A percentile compares a stretch with the other conserved stretches of the same genome.
These are phyloP conservation scores for bread wheat (Triticum aestivum) DNA, from an alignment of 176 grass and related monocot species.

Conservation along the genomic window IWGSC_CS_RefSeq_v2.1 NC_057805.1:466141637-466142136, in stretches of 20 bases:
- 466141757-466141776: not conserved
- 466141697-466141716: slow-evolving; percentile 28
- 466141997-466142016: slow-evolving; percentile 61
- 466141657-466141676: not conserved
- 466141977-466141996: slow-evolving; percentile 28
- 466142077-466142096: slow-evolving; percentile 36
- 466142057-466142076: slow-evolving; percentile 36
- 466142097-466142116: slow-evolving; percentile 51
- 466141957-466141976: slow-evolving; percentile 45
- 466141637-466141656: not conserved
- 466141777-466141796: not conserved
- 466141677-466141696: slow-evolving; percentile 45
- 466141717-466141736: no score
- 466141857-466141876: slow-evolving; percentile 36
- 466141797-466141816: not conserved
- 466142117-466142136: slow-evolving; percentile 55
- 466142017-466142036: slow-evolving; percentile 46
- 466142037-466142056: slow-evolving; percentile 41
- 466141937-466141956: slow-evolving; percentile 36
- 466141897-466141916: slow-evolving; percentile 44
- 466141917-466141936: slow-evolving; percentile 42
- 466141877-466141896: slow-evolving; percentile 9
- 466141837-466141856: slow-evolving; percentile 38
- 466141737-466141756: slow-evolving; percentile 23
- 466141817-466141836: slow-evolving; percentile 43